Evolutionary conservation across 768 basidiomycete species (phyloP).

Genomic region (Russula compacta): DNA sequence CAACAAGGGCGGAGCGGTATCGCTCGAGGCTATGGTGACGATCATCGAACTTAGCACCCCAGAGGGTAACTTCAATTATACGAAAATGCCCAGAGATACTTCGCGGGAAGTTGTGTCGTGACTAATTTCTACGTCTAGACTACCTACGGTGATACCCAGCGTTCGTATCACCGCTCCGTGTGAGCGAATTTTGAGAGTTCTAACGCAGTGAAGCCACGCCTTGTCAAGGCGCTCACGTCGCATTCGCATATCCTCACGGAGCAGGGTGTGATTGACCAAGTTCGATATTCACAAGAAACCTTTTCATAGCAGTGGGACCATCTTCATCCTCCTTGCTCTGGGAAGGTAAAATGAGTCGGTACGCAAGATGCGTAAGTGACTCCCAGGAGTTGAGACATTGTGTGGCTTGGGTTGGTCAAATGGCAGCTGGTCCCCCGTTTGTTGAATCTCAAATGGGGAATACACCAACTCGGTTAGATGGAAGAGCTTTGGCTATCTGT

Average conservation of each 20-base stretch:
- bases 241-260: neutral
- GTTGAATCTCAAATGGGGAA: too few relatives aligned
- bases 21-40: constrained; percentile 75
- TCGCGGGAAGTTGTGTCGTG: neutral
- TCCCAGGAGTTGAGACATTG: too few relatives aligned
- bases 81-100: neutral
- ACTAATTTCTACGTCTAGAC: neutral
- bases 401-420: too few relatives aligned
- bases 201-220: too few relatives aligned
- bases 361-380: neutral
- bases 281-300: neutral
- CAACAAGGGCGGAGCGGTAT: constrained; percentile 89
- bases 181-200: too few relatives aligned
- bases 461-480: too few relatives aligned
- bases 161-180: too few relatives aligned
- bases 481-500: too few relatives aligned
- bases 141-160: too few relatives aligned
- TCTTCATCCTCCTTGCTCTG: neutral
- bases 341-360: neutral
- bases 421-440: too few relatives aligned
- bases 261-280: neutral
- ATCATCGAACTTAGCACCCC: constrained; percentile 19
- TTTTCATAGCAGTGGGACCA: neutral
- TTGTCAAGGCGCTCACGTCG: too few relatives aligned
- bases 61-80: neutral